Percentiles rank a stretch among this genome's conserved stretches.
Conservation (phyloP, 2,329 filamentous ascomycete genomes). For the Fusarium sp. region DNA sequence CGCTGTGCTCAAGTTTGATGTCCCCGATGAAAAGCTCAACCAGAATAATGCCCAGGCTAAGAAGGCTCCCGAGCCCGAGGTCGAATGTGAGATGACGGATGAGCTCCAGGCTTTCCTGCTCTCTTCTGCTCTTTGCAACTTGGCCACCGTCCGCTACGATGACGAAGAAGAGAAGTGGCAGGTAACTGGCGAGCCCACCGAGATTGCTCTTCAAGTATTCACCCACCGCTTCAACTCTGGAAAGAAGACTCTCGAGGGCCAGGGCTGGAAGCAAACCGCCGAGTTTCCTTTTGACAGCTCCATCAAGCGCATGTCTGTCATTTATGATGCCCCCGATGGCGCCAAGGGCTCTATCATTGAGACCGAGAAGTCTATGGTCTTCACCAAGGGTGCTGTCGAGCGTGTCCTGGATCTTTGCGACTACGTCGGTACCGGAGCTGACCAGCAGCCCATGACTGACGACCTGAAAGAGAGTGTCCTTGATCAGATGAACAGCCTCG, state of each 20-base stretch:
- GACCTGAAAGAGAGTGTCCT: constrained; percentile 66
- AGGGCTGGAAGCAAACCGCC: constrained; percentile 74
- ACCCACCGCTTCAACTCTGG: constrained; percentile 76
- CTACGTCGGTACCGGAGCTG: constrained; percentile 60
- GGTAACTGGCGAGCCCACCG: constrained; percentile 79
- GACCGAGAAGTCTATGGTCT: constrained; percentile 66
- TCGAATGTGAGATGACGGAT: constrained; percentile 63
- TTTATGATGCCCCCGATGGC: constrained; percentile 69
- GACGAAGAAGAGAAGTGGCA: constrained; percentile 72
- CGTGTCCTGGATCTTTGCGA: constrained; percentile 71
- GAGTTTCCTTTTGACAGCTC: constrained; percentile 86
- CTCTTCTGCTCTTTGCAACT: constrained; percentile 75
- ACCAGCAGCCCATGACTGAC: constrained; percentile 64
- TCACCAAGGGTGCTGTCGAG: constrained; percentile 75
- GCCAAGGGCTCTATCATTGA: constrained; percentile 58
- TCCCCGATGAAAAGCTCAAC: constrained; percentile 70
- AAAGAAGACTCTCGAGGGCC: constrained; percentile 66
- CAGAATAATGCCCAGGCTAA: constrained; percentile 47
- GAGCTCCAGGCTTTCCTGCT: constrained; percentile 67
- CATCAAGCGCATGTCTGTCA: constrained; percentile 85
- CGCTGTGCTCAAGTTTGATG: constrained; percentile 73
- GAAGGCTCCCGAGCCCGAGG: constrained; percentile 49
- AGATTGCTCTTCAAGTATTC: constrained; percentile 83
- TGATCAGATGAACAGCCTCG: constrained; percentile 71
- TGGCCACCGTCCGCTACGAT: constrained; percentile 71